Evolutionary conservation across 164 flowering plant genomes (phyloP).

Genomic region (Warburgia ugandensis): DNA sequence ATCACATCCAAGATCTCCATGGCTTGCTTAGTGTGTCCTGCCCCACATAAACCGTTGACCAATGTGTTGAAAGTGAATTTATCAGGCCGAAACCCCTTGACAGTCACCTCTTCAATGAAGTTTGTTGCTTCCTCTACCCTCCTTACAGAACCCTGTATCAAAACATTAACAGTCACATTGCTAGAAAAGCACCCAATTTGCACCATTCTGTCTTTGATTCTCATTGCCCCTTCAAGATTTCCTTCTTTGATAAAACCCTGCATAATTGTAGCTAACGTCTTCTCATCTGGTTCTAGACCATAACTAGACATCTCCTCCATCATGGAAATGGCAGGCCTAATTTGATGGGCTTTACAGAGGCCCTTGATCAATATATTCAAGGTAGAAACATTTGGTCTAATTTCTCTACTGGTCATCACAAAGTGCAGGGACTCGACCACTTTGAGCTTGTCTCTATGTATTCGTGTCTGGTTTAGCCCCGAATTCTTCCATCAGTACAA

Average conservation of each 20-base stretch:
- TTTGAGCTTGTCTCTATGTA: slow-evolving; percentile 59
- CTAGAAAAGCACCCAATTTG: slow-evolving; percentile 35
- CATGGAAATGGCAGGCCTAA: slow-evolving; percentile 71
- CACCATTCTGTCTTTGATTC: slow-evolving; percentile 59
- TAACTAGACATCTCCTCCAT: slow-evolving; percentile 73
- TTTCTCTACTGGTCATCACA: slow-evolving; percentile 38
- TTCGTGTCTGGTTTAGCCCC: slow-evolving; percentile 41
- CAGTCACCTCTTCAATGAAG: slow-evolving; percentile 46
- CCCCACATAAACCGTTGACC: slow-evolving; percentile 65
- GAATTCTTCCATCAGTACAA: slow-evolving; percentile 53
- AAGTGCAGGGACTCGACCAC: slow-evolving; percentile 61
- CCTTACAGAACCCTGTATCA: slow-evolving; percentile 80
- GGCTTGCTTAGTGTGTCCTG: slow-evolving; percentile 67
- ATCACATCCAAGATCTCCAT: slow-evolving; percentile 70
- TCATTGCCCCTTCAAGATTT: slow-evolving; percentile 62
- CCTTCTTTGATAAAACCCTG: slow-evolving; percentile 81
- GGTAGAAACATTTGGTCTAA: slow-evolving; percentile 64
- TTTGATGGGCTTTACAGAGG: slow-evolving; percentile 77
- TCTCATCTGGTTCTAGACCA: slow-evolving; percentile 75
- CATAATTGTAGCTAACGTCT: slow-evolving; percentile 73
- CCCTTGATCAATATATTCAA: slow-evolving; percentile 87
- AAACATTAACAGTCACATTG: slow-evolving; percentile 52
- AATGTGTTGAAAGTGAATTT: slow-evolving; percentile 65
- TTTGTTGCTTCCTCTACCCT: slow-evolving; percentile 62
- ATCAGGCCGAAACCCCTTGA: slow-evolving; percentile 64